Conservation (phyloP, 148 eudicot species). For the Rheum nobile region DNA sequence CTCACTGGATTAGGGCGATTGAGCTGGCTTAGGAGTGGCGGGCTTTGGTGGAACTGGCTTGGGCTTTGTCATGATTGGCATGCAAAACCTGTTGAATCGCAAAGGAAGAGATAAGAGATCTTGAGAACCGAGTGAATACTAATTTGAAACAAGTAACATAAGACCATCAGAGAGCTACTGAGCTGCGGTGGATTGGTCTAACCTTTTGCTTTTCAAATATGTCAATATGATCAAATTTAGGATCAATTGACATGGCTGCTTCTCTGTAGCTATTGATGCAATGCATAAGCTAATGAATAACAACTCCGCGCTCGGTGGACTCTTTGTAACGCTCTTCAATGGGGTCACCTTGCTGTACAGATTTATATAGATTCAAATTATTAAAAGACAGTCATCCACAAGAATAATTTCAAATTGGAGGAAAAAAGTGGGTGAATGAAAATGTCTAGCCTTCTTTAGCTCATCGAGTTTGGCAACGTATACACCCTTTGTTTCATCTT, state of each 20-base stretch:
- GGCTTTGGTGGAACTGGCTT: too few species aligned
- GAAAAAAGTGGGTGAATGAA: background rate
- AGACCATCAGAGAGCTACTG: too few species aligned
- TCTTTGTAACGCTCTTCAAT: conserved; percentile 83
- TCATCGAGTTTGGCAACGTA: conserved; percentile 86
- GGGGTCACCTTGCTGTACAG: conserved; percentile 71
- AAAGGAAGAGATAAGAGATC: background rate
- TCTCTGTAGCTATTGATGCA: conserved; percentile 62
- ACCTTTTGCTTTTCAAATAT: conserved; percentile 76
- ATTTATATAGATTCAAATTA: background rate
- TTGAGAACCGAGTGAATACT: too few species aligned
- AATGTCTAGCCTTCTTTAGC: conserved; percentile 52
- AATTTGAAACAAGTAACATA: too few species aligned
- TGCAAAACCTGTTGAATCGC: conserved; percentile 43
- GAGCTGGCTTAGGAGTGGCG: too few species aligned
- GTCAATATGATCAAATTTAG: conserved; percentile 88
- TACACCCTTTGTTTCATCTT: conserved; percentile 87
- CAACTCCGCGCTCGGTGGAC: conserved; percentile 47
- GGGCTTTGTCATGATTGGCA: conserved; percentile 74
- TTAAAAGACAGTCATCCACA: too few species aligned
- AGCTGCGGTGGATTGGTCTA: background rate
- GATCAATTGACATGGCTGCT: conserved; percentile 55
- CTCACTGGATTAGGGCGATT: too few species aligned
- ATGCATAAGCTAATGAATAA: conserved; percentile 38
- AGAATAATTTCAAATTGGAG: background rate